Evolutionary conservation across 768 basidiomycete species (phyloP).

Genomic region (Gelatoporia subvermispora): DNA sequence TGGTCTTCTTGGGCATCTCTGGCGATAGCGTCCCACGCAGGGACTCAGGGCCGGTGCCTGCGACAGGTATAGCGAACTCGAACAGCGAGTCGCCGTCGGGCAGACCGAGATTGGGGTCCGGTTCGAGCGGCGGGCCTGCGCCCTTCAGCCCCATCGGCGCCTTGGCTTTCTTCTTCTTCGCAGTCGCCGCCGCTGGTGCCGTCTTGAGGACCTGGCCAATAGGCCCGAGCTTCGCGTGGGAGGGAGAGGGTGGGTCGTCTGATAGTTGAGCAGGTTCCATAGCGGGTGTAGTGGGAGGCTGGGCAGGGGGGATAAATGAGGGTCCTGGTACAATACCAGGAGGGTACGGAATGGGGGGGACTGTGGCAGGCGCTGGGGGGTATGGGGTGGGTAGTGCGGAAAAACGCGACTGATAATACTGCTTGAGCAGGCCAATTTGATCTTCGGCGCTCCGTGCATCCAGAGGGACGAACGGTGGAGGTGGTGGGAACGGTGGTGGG

Average conservation of each 20-base stretch:
- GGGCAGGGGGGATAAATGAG: conserved; percentile 12
- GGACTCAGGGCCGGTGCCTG: conserved; percentile 1
- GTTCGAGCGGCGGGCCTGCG: conserved; percentile 2
- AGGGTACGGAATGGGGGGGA: conserved; percentile 15
- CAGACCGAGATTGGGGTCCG: not conserved
- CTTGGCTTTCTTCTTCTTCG: conserved; percentile 55
- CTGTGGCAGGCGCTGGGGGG: conserved; percentile 12
- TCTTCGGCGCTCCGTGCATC: conserved; percentile 58
- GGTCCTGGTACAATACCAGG: not conserved
- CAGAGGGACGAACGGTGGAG: conserved; percentile 75
- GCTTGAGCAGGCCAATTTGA: conserved; percentile 82
- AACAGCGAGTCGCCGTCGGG: conserved; percentile 1
- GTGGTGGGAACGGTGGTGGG: conserved; percentile 80
- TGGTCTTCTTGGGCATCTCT: conserved; percentile 20
- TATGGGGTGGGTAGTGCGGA: conserved; percentile 31
- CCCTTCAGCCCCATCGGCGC: conserved; percentile 3
- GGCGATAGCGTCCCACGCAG: conserved; percentile 1
- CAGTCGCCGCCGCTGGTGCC: conserved; percentile 33
- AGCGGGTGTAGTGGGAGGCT: conserved; percentile 17
- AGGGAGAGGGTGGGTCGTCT: conserved; percentile 57
- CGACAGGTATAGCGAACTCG: not conserved
- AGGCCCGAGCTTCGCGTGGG: conserved; percentile 72
- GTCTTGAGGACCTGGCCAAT: conserved; percentile 68
- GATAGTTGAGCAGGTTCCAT: conserved; percentile 37
- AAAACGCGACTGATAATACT: conserved; percentile 65